Base-by-base conservation (phyloP, 177 flowering plant genomes). In the Vitis hybrid region DNA sequence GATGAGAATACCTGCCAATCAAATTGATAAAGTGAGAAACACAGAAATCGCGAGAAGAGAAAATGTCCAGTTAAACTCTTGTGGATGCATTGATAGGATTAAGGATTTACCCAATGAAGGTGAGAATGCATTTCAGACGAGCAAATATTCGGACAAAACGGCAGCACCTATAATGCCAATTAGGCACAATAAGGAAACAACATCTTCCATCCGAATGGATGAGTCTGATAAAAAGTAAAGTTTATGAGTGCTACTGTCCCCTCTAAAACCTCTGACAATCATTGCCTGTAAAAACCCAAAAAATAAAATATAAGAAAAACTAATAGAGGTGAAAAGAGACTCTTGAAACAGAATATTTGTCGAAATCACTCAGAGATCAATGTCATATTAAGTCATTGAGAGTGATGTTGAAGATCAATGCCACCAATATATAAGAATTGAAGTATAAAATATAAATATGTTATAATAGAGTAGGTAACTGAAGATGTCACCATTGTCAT, bases 201-300 rank as follows among this genome's bases (percentile, higher is more conserved):
- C 10, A 76, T 93, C 85, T 45, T 83, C 86, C 58, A 79, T 66
- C 51, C 80, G 77, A 69, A 77, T 8, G 57, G 90, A 78, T 53
- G 87, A 73, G 18, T 80, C 72, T 16, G 89, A 70, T 59, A 84
- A 81, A 65, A 86, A 78, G 81, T 91, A 85, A 20, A 94, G 78
- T 71, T 86, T 86, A 76, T 94, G 95, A 58, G 71, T 59, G 49
- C 72, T 79, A 80, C 90, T 74, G 76, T 94, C 87, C 20, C 99
- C 99, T 78, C 89, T 83, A 68, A 93, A 94, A 31, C 98, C 99
- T 81, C 98, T 81, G 49, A 87, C 90, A 68, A 91, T 91, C 99
- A 94, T 94, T 29, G 98, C 99, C 99, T 94, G 84, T 31, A 78
- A 66, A 75, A 67, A 11, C 67, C 53, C 13, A 31, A 55, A 19